A percentile compares a stretch with the other conserved stretches of the same genome.
phyloP scores from a whole-genome alignment of 2,329 filamentous ascomycete species.

The Ophiostoma sp. region DNA sequence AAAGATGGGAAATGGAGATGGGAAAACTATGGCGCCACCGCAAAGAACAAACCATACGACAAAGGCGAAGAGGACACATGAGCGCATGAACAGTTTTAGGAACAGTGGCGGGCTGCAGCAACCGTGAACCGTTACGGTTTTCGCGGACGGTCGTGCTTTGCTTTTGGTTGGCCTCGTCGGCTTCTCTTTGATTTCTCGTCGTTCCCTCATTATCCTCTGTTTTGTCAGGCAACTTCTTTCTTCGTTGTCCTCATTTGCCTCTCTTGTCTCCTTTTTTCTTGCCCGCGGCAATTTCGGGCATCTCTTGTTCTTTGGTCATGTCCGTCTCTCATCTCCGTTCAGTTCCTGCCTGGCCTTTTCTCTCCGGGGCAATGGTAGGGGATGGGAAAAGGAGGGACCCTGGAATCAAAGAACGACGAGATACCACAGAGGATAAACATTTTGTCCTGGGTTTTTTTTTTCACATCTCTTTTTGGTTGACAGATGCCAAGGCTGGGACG shows the following conservation, averaged over 20 bases:
- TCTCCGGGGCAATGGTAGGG: not conserved
- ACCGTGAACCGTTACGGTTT: not conserved
- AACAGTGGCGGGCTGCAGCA: not conserved
- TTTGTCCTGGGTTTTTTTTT: not conserved
- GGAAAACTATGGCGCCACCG: not conserved
- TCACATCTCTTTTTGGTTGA: not conserved
- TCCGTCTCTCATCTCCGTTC: not conserved
- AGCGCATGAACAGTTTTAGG: too few relatives aligned
- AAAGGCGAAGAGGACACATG: not conserved
- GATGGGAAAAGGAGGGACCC: not conserved
- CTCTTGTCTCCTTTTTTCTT: not conserved
- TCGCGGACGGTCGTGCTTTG: not conserved
- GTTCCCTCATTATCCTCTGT: not conserved
- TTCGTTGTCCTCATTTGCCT: not conserved
- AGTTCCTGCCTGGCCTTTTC: not conserved
- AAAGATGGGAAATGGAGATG: not conserved
- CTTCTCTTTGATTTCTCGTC: not conserved
- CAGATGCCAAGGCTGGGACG: not conserved
- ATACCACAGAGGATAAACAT: not conserved
- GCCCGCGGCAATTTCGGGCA: not conserved
- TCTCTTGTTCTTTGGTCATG: not conserved
- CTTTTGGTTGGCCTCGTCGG: not conserved
- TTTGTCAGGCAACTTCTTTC: not conserved
- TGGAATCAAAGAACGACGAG: not conserved
- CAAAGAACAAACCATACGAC: not conserved